Evolutionary conservation across 805 yeast genomes (phyloP).

Genomic region (Candida xyloterini): DNA sequence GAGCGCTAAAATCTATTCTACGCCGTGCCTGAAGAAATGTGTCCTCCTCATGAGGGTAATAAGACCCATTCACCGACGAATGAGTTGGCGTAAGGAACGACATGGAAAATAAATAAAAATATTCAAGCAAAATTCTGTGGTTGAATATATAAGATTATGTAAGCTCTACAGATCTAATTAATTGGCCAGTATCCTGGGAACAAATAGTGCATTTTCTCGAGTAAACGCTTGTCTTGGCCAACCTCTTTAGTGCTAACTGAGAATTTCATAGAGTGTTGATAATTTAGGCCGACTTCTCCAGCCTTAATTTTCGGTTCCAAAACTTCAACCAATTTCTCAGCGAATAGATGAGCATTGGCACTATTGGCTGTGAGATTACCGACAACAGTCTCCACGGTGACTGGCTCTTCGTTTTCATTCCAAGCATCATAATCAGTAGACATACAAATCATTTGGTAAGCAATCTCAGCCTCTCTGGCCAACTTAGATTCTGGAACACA

Average conservation of each 20-base stretch:
- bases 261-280: slow-evolving; percentile 73
- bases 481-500: slow-evolving; percentile 96
- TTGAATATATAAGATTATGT: background rate
- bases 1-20: slow-evolving; percentile 11
- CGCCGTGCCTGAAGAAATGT: slow-evolving; percentile 27
- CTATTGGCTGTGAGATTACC: slow-evolving; percentile 86
- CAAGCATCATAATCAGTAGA: slow-evolving; percentile 98
- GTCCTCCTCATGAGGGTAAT: slow-evolving; percentile 27
- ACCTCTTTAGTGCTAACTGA: slow-evolving; percentile 74
- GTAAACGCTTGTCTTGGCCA: slow-evolving; percentile 69
- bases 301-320: slow-evolving; percentile 59
- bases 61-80: slow-evolving; percentile 19
- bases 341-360: slow-evolving; percentile 77
- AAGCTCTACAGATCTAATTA: slow-evolving; percentile 2
- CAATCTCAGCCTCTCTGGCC: slow-evolving; percentile 95
- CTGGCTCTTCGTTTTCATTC: slow-evolving; percentile 94
- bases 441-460: slow-evolving; percentile 99
- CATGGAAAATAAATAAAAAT: slow-evolving; percentile 12
- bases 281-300: slow-evolving; percentile 66
- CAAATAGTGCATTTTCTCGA: slow-evolving; percentile 78
- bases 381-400: slow-evolving; percentile 95
- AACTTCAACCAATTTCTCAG: slow-evolving; percentile 63
- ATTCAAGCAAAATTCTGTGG: background rate
- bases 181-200: slow-evolving; percentile 89
- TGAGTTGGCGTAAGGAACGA: slow-evolving; percentile 22